These are phyloP conservation scores for Euphrasia confusa DNA, from an alignment of 257 asterid species.

Conservation along the genomic window DNA sequence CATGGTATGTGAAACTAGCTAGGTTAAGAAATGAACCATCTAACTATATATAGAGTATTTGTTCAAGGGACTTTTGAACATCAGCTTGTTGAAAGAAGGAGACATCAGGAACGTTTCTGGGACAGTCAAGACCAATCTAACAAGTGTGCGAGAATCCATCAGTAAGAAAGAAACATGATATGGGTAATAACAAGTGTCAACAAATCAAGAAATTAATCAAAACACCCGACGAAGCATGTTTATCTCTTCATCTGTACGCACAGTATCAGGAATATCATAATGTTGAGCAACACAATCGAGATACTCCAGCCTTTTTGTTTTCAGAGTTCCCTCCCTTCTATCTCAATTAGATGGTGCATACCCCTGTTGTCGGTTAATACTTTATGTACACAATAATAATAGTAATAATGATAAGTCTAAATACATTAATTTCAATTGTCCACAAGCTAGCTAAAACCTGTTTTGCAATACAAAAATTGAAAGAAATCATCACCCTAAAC, in stretches of 20 bases:
- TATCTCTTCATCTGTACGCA: slow-evolving; percentile 93
- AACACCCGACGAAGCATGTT: slow-evolving; percentile 95
- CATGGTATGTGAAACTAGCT: slow-evolving; percentile 16
- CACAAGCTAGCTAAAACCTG: too few species aligned
- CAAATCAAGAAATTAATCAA: slow-evolving; percentile 7
- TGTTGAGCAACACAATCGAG: slow-evolving; percentile 85
- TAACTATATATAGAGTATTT: slow-evolving; percentile 84
- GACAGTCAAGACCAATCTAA: slow-evolving; percentile 93
- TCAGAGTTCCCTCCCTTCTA: slow-evolving; percentile 96
- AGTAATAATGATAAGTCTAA: not conserved
- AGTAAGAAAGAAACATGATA: slow-evolving; percentile 10
- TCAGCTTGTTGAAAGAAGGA: slow-evolving; percentile 84
- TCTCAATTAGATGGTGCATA: slow-evolving; percentile 99
- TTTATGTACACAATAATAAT: not conserved
- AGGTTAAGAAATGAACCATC: not conserved
- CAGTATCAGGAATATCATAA: slow-evolving; percentile 77
- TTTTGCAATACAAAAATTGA: too few species aligned
- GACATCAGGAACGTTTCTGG: slow-evolving; percentile 94
- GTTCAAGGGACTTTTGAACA: slow-evolving; percentile 89
- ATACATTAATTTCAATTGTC: too few species aligned
- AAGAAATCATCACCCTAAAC: too few species aligned
- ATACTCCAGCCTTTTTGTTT: slow-evolving; percentile 86
- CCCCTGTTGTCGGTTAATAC: slow-evolving; percentile 87
- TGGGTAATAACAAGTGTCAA: slow-evolving; percentile 11
- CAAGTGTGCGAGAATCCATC: slow-evolving; percentile 21